Conservation (phyloP, 1,284 basidiomycete species). For the Xerocomus minutiporus region DNA sequence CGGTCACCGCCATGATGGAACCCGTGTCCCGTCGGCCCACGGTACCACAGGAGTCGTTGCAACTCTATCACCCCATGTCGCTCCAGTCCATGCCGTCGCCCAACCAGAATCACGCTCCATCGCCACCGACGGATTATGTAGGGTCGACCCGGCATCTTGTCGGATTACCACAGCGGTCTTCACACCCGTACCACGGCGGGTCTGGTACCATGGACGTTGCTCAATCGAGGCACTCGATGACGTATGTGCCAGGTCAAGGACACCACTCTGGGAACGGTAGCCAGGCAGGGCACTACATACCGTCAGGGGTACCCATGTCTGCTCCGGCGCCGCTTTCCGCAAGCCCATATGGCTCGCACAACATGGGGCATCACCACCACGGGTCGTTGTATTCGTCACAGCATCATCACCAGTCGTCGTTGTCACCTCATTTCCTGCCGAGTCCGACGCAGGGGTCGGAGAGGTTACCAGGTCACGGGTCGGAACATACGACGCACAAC, state of each 20-base stretch:
- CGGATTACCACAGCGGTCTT: slow-evolving; percentile 27
- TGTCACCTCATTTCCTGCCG: slow-evolving; percentile 28
- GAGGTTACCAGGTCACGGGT: slow-evolving; percentile 31
- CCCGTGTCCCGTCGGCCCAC: slow-evolving; percentile 38
- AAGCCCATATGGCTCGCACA: slow-evolving; percentile 44
- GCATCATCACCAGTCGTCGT: slow-evolving; percentile 29
- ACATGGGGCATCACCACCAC: slow-evolving; percentile 28
- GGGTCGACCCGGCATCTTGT: slow-evolving; percentile 31
- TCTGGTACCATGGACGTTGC: slow-evolving; percentile 23
- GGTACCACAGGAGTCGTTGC: slow-evolving; percentile 54
- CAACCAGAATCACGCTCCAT: slow-evolving; percentile 24
- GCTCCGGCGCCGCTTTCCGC: slow-evolving; percentile 46
- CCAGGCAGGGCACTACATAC: slow-evolving; percentile 38
- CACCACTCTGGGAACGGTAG: slow-evolving; percentile 32
- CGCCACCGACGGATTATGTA: slow-evolving; percentile 23
- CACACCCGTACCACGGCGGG: slow-evolving; percentile 27
- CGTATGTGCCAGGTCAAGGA: slow-evolving; percentile 28
- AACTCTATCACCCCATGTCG: slow-evolving; percentile 70
- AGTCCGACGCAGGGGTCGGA: slow-evolving; percentile 31
- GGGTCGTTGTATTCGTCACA: slow-evolving; percentile 31
- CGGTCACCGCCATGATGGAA: slow-evolving; percentile 38
- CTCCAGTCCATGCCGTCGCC: slow-evolving; percentile 48
- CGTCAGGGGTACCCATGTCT: slow-evolving; percentile 50
- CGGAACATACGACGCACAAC: slow-evolving; percentile 26
- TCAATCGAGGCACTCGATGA: slow-evolving; percentile 30